A percentile compares a stretch with the other conserved stretches of the same genome.
These are phyloP conservation scores for Talaromyces pinophilus DNA, from an alignment of 2,329 filamentous ascomycete species.

Conservation along the genomic window DNA sequence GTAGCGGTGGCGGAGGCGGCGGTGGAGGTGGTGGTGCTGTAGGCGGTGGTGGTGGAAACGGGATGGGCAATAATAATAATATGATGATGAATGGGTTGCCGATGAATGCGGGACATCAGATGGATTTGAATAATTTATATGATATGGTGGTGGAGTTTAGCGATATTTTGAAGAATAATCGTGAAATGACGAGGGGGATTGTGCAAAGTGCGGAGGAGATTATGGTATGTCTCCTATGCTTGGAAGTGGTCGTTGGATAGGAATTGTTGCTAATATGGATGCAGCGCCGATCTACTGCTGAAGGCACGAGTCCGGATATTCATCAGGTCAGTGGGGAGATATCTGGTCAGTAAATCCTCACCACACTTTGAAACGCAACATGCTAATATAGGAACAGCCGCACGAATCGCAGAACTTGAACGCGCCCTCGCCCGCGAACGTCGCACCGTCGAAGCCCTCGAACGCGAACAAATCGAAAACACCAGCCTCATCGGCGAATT, in stretches of 20 bases:
- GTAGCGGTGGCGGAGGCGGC: background rate
- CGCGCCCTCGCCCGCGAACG: constrained; percentile 50
- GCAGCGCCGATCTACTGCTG: constrained; percentile 47
- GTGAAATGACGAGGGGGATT: constrained; percentile 52
- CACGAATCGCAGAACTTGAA: constrained; percentile 52
- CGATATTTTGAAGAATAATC: constrained; percentile 51
- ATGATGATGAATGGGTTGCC: constrained; percentile 42
- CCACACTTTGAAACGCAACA: background rate
- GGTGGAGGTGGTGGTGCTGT: constrained; percentile 30
- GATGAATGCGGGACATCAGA: constrained; percentile 53
- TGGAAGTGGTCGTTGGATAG: background rate
- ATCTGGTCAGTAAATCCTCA: constrained; percentile 34
- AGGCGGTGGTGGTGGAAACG: constrained; percentile 31
- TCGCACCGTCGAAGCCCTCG: constrained; percentile 44
- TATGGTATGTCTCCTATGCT: constrained; percentile 39
- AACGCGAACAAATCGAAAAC: constrained; percentile 51
- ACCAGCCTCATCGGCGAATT: constrained; percentile 52
- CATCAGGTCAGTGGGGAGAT: constrained; percentile 50
- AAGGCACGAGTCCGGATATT: constrained; percentile 42
- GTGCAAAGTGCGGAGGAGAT: constrained; percentile 53
- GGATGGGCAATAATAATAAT: constrained; percentile 27
- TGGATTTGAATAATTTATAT: constrained; percentile 54
- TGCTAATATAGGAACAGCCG: constrained; percentile 34
- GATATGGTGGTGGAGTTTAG: constrained; percentile 54
- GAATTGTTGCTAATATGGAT: constrained; percentile 21